Evolutionary conservation across 306 rosid species (phyloP).

Genomic region (Glycine tomentella): DNA sequence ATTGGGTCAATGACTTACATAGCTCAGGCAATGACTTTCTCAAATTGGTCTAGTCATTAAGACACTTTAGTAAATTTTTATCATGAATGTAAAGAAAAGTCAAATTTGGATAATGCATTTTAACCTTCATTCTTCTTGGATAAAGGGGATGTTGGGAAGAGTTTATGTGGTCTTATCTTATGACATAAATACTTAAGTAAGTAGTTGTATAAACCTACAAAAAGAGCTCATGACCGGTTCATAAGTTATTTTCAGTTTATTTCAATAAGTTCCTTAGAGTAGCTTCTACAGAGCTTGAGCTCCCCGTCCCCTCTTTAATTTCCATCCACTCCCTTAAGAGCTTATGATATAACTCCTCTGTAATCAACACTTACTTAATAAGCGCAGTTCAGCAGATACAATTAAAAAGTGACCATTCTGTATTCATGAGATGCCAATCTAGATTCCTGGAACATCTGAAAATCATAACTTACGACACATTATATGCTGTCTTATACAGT

Average conservation of each 20-base stretch:
- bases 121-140: slow-evolving; percentile 9
- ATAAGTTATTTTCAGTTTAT: background rate
- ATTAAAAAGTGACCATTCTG: slow-evolving; percentile 28
- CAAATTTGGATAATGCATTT: slow-evolving; percentile 25
- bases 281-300: background rate
- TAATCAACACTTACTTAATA: background rate
- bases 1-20: background rate
- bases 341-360: background rate
- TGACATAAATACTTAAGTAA: background rate
- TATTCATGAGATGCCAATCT: slow-evolving; percentile 42
- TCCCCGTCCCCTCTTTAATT: background rate
- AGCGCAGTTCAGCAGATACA: slow-evolving; percentile 39
- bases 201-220: background rate
- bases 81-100: slow-evolving; percentile 9
- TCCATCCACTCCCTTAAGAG: background rate
- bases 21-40: slow-evolving; percentile 19
- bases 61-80: background rate
- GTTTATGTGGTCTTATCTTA: background rate
- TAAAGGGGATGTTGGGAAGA: slow-evolving; percentile 3
- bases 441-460: slow-evolving; percentile 39
- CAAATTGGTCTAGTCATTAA: background rate
- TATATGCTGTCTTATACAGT: slow-evolving; percentile 56
- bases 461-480: slow-evolving; percentile 16
- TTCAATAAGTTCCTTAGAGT: background rate
- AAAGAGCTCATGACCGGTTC: background rate